Evolutionary conservation across 2,329 filamentous ascomycete genomes (phyloP).

Genomic region (Ophiosphaerella herpotricha): DNA sequence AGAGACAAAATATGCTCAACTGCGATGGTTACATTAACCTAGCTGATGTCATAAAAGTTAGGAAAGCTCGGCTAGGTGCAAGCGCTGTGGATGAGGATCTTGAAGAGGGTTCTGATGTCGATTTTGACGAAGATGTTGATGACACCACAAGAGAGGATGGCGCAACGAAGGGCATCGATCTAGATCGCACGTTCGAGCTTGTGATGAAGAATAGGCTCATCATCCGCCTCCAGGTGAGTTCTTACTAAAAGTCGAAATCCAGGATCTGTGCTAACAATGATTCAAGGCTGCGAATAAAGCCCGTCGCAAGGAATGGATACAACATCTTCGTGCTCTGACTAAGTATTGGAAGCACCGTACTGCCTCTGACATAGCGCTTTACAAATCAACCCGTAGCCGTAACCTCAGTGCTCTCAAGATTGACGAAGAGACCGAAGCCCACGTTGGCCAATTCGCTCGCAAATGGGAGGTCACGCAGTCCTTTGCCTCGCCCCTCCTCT

Average conservation of each 20-base stretch:
- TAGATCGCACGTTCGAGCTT: conserved; percentile 65
- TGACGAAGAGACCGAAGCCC: conserved; percentile 68
- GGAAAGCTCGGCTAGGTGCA: conserved; percentile 59
- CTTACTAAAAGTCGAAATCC: too few relatives aligned
- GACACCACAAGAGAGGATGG: conserved; percentile 59
- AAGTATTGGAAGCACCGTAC: conserved; percentile 66
- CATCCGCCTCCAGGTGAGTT: conserved; percentile 60
- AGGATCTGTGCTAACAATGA: too few relatives aligned
- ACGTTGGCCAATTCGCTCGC: conserved; percentile 67
- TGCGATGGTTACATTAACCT: conserved; percentile 70
- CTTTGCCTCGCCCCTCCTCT: conserved; percentile 66
- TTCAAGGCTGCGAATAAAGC: conserved; percentile 56
- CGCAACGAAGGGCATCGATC: conserved; percentile 57
- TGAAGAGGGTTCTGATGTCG: conserved; percentile 58
- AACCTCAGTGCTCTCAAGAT: conserved; percentile 66
- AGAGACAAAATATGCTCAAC: conserved; percentile 61
- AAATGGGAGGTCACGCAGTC: conserved; percentile 72
- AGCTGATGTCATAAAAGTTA: conserved; percentile 60
- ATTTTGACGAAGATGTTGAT: conserved; percentile 57
- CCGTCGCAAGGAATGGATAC: conserved; percentile 66
- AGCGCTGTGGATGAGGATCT: conserved; percentile 58
- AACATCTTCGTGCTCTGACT: conserved; percentile 59
- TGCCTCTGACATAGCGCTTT: conserved; percentile 60
- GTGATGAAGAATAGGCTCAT: conserved; percentile 65
- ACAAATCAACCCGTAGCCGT: conserved; percentile 60